These are phyloP conservation scores for Cucumis hystrix DNA, from an alignment of 306 rosid genomes.

Conservation along the genomic window DNA sequence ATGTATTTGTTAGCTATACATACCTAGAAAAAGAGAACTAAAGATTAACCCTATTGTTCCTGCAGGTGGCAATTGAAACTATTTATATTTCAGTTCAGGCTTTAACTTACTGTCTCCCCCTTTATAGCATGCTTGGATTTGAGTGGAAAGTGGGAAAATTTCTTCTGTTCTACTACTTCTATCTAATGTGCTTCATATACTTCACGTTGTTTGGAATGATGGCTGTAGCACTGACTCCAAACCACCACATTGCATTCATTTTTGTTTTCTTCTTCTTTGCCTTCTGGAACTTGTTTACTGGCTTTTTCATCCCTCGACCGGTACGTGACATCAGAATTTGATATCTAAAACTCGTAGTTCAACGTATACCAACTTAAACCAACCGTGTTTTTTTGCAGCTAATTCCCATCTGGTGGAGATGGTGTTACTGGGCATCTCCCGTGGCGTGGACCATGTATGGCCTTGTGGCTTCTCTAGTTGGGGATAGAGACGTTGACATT, in stretches of 20 bases:
- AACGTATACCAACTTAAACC: neutral
- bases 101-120: constrained; percentile 11
- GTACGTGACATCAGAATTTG: neutral
- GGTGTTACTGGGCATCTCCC: constrained; percentile 37
- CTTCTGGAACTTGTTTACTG: constrained; percentile 35
- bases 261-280: constrained; percentile 23
- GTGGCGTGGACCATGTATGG: constrained; percentile 40
- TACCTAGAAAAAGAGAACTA: neutral
- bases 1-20: no score
- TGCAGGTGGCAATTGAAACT: constrained; percentile 33
- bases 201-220: constrained; percentile 38
- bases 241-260: constrained; percentile 29
- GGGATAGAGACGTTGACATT: constrained; percentile 13
- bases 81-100: constrained; percentile 24
- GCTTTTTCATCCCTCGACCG: constrained; percentile 29
- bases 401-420: constrained; percentile 49
- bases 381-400: constrained; percentile 1
- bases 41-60: neutral
- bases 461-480: constrained; percentile 26
- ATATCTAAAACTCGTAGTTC: neutral
- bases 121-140: constrained; percentile 35
- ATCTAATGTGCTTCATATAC: constrained; percentile 27
- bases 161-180: constrained; percentile 21
- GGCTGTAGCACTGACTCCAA: constrained; percentile 35
- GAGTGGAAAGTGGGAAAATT: constrained; percentile 18